phyloP scores from a whole-genome alignment of 2,329 filamentous ascomycete genomes.

The Waltergamsia citrina region DNA sequence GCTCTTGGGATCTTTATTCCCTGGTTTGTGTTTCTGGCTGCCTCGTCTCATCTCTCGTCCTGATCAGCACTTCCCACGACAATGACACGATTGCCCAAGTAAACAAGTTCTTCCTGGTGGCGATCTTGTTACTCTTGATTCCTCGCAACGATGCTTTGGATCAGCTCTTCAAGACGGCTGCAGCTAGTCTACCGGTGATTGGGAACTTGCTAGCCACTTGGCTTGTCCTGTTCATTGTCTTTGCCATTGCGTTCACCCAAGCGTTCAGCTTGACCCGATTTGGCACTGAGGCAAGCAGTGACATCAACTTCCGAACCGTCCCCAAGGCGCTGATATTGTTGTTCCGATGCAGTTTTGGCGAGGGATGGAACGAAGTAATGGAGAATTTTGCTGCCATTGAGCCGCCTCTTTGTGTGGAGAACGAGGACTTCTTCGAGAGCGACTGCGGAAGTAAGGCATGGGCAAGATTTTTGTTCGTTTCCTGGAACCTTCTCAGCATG shows the following conservation, averaged over 20 bases:
- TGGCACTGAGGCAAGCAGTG: conserved; percentile 58
- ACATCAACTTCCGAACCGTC: conserved; percentile 88
- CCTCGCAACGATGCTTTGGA: conserved; percentile 95
- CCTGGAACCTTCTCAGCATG: conserved; percentile 99
- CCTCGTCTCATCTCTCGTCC: conserved; percentile 63
- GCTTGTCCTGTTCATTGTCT: conserved; percentile 94
- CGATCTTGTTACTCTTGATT: conserved; percentile 81
- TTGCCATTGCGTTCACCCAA: conserved; percentile 92
- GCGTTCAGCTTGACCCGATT: conserved; percentile 93
- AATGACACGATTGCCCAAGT: conserved; percentile 57
- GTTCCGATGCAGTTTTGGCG: conserved; percentile 86
- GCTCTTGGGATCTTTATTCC: conserved; percentile 93
- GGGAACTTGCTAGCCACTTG: conserved; percentile 89
- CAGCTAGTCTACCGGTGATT: conserved; percentile 84
- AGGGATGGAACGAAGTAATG: conserved; percentile 97
- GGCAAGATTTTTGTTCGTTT: conserved; percentile 83
- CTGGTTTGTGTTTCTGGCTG: conserved; percentile 71
- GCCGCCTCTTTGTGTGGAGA: conserved; percentile 71
- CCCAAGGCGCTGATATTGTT: conserved; percentile 89
- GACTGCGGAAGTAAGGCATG: conserved; percentile 89
- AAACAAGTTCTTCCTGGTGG: conserved; percentile 90
- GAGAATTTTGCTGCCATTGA: conserved; percentile 81
- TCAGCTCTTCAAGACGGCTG: conserved; percentile 97
- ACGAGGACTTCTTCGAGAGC: conserved; percentile 66
- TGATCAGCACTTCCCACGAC: no score